Conservation (phyloP, 257 asterid genomes). For the Solanum pinnatisectum region DNA sequence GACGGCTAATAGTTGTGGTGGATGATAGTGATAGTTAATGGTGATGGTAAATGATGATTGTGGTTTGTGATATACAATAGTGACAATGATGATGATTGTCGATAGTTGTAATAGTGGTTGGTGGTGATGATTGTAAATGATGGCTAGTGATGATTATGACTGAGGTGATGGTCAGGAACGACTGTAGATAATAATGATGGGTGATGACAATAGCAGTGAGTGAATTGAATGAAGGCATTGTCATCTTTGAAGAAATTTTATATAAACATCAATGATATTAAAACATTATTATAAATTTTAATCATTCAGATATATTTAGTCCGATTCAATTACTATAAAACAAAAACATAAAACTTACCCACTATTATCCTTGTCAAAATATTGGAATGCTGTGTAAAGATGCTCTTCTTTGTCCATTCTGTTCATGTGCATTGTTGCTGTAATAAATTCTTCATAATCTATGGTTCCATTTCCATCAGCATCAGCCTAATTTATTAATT, state of each 20-base stretch:
- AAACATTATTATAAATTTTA: too few relatives aligned
- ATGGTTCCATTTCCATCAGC: constrained; percentile 97
- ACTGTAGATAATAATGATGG: background rate
- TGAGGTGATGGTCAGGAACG: background rate
- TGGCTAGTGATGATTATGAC: background rate
- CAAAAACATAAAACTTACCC: constrained; percentile 32
- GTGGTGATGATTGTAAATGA: background rate
- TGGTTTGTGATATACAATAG: background rate
- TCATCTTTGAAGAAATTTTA: too few relatives aligned
- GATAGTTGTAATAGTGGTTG: background rate
- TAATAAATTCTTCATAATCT: constrained; percentile 90
- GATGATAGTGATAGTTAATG: background rate
- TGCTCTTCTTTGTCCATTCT: constrained; percentile 98
- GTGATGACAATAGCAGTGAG: background rate
- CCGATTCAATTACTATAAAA: too few relatives aligned
- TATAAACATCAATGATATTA: background rate
- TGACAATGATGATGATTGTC: background rate
- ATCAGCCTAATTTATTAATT: constrained; percentile 46
- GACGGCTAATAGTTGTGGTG: background rate
- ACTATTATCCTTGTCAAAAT: constrained; percentile 91
- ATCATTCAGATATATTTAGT: too few relatives aligned
- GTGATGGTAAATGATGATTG: background rate
- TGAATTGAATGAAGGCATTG: background rate
- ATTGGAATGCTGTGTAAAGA: constrained; percentile 94
- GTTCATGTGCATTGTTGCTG: constrained; percentile 97